These are phyloP conservation scores for Trypanosoma brucei DNA, from an alignment of 208 protist species.

Conservation along the genomic window DNA sequence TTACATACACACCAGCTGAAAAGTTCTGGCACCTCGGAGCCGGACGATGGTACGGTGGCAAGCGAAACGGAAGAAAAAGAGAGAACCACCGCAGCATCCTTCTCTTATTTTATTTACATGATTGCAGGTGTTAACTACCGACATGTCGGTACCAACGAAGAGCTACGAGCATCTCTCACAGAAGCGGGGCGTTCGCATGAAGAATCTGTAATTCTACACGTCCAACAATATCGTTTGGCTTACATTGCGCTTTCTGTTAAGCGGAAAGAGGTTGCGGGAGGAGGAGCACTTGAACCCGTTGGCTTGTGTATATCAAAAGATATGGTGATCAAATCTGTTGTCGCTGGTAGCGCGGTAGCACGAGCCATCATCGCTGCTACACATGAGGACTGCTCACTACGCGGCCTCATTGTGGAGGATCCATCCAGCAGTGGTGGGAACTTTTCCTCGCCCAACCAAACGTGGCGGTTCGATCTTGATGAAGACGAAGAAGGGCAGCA, in stretches of 20 bases:
- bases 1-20: slow-evolving; percentile 3
- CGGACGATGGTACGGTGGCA: background rate
- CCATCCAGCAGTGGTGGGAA: background rate
- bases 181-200: slow-evolving; percentile 8
- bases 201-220: slow-evolving; percentile 55
- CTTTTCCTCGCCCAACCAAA: background rate
- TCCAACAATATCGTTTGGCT: slow-evolving; percentile 58
- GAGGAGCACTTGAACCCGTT: slow-evolving; percentile 36
- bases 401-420: slow-evolving; percentile 26
- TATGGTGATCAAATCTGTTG: slow-evolving; percentile 40
- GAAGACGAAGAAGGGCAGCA: slow-evolving; percentile 29
- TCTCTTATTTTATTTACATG: slow-evolving; percentile 45
- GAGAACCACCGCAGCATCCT: slow-evolving; percentile 2
- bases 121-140: slow-evolving; percentile 53
- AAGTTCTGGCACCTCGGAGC: background rate
- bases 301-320: slow-evolving; percentile 54
- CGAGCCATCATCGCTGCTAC: slow-evolving; percentile 36
- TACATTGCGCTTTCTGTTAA: slow-evolving; percentile 35
- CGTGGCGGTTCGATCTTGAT: slow-evolving; percentile 53
- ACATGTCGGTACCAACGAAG: slow-evolving; percentile 16
- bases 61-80: background rate
- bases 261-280: slow-evolving; percentile 24
- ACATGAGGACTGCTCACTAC: slow-evolving; percentile 39
- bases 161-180: slow-evolving; percentile 16
- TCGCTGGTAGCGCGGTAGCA: slow-evolving; percentile 43